Base-by-base conservation (phyloP, 202 grass and related monocot genomes). In the Musa balbisiana region DNA sequence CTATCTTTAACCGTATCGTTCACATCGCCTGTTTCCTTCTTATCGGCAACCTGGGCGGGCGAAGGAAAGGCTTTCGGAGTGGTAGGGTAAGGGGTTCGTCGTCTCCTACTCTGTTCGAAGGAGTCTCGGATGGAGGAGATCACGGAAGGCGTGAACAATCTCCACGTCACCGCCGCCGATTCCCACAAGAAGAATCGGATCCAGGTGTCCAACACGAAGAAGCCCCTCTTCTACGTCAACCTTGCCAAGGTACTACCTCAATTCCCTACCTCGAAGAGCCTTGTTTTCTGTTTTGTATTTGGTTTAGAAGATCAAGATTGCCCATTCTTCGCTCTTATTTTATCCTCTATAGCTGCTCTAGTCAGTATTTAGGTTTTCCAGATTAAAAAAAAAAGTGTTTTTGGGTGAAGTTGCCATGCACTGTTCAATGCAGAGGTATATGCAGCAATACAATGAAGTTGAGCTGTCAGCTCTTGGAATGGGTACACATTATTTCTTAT, bases 401-500 rank as follows among this genome's bases (percentile, higher is more conserved):
- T 43, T 43, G 33, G 4, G 5, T 43, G 33, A 4, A 43, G 33
- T 15, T 62, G 10, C 27, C 11, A 33, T 11, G 13, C 64, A 6
- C 22, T 71, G 9, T 52, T 56, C 11, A 53, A 68, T 23, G 52
- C 77, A 79, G 77, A 79, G 66, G 15, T 71, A 79, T 79, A 79
- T 79, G 77, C 77, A 79, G 17, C 64, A 70, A 43, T 53, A 79
- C 52, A 71, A 79, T 58, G 65, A 79, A 79, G 64, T 70, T 11
- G 77, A 79, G 66, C 53, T 79, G 55, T 79, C 65, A 22, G 77
- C 77, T 70, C 77, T 79, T 23, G 77, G 77, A 69, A 79, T 79
- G 64, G 77, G 64, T 79, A 69, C 3, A 62, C 17, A 6, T 6
- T 62, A 2, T 52, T 22, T 3, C 16, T 52, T 51, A 33, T 51